A percentile compares a stretch with the other conserved stretches of the same genome.
These are phyloP conservation scores for Kitagawia praeruptora DNA, from an alignment of 129 eudicot species.

Conservation along the genomic window DNA sequence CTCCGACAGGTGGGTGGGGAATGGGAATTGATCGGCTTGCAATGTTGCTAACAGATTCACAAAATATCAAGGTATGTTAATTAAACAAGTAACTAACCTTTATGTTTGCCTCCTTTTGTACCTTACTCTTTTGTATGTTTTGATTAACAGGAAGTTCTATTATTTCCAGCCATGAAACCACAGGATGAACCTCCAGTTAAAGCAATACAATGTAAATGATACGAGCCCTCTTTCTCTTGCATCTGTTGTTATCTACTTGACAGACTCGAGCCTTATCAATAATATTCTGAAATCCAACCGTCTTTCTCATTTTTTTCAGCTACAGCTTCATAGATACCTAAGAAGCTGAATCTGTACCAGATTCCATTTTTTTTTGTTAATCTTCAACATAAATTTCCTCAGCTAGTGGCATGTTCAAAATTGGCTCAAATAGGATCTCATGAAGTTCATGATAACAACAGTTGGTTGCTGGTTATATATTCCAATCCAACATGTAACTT, in stretches of 20 bases:
- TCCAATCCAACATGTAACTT: no score
- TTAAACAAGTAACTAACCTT: neutral
- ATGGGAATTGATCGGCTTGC: slow-evolving; percentile 84
- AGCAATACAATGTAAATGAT: slow-evolving; percentile 18
- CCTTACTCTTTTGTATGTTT: neutral
- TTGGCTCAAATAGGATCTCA: no score
- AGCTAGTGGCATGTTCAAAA: neutral
- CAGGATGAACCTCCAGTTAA: slow-evolving; percentile 65
- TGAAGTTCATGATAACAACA: no score
- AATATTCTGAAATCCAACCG: neutral
- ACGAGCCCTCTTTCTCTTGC: neutral
- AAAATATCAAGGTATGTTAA: slow-evolving; percentile 70
- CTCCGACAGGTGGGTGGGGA: slow-evolving; percentile 99
- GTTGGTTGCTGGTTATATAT: no score
- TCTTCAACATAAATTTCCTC: neutral
- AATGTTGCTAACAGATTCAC: slow-evolving; percentile 86
- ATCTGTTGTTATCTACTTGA: neutral
- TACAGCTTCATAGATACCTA: neutral
- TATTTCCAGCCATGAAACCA: slow-evolving; percentile 93
- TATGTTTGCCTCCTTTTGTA: neutral
- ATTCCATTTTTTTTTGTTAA: neutral
- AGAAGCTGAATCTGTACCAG: neutral
- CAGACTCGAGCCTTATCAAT: no score
- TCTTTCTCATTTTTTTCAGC: neutral
- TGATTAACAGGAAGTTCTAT: slow-evolving; percentile 63